Evolutionary conservation across 805 yeast species (phyloP).

Genomic region (Wickerhamomyces queroliae): DNA sequence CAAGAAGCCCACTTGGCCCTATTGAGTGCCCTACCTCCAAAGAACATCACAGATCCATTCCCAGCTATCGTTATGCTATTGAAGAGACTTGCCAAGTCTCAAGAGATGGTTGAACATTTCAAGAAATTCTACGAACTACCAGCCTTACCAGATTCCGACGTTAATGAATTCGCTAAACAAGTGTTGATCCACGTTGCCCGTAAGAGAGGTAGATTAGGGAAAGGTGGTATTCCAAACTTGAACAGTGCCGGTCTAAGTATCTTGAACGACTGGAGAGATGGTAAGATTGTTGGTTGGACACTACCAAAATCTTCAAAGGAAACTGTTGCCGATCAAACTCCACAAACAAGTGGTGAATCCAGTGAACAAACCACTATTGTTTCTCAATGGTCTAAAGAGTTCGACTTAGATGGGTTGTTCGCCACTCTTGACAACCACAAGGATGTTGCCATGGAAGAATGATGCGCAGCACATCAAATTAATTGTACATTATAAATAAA

Average conservation of each 20-base stretch:
- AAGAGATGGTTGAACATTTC: conserved; percentile 73
- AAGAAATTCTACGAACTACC: conserved; percentile 74
- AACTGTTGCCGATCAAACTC: conserved; percentile 26
- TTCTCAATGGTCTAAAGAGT: conserved; percentile 88
- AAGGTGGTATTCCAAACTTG: conserved; percentile 89
- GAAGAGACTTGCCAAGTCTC: conserved; percentile 66
- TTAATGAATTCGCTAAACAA: conserved; percentile 76
- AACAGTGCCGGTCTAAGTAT: conserved; percentile 79
- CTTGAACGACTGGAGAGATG: conserved; percentile 95
- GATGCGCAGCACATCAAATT: not conserved
- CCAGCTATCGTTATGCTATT: conserved; percentile 75
- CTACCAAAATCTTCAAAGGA: conserved; percentile 57
- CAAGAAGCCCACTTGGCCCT: conserved; percentile 87
- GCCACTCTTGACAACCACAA: conserved; percentile 29
- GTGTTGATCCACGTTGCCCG: conserved; percentile 91
- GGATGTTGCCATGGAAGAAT: conserved; percentile 17
- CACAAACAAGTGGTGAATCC: conserved; percentile 24
- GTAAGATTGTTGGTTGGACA: conserved; percentile 88
- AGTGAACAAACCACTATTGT: conserved; percentile 67
- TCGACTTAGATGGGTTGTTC: conserved; percentile 82
- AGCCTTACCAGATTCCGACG: conserved; percentile 63
- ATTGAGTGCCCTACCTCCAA: conserved; percentile 85
- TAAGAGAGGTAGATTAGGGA: conserved; percentile 84
- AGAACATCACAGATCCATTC: conserved; percentile 76
- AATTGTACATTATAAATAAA: not conserved